A percentile compares a stretch with the other conserved stretches of the same genome.
phyloP scores from a whole-genome alignment of 2,329 filamentous ascomycete species.

The Pseudogymnoascus sp. region DNA sequence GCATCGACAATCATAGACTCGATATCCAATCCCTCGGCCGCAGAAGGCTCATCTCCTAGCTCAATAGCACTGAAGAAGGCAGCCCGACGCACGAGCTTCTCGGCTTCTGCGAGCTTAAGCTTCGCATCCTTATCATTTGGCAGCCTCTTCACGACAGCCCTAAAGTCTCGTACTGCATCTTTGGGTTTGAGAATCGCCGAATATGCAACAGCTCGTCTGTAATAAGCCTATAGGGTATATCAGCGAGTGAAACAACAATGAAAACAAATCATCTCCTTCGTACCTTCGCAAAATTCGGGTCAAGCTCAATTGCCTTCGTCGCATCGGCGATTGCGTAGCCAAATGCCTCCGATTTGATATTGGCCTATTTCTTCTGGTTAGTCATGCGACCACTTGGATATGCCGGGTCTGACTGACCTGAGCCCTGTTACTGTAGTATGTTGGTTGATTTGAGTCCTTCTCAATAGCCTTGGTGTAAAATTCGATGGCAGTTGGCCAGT shows the following conservation, averaged over 20 bases:
- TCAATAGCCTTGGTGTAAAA: conserved; percentile 84
- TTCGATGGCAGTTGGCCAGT: conserved; percentile 76
- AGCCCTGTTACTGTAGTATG: conserved; percentile 89
- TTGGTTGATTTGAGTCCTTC: conserved; percentile 71
- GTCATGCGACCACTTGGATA: conserved; percentile 37
- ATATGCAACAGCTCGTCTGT: conserved; percentile 83
- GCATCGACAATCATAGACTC: conserved; percentile 76
- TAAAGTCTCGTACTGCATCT: conserved; percentile 88
- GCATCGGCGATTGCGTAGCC: conserved; percentile 89
- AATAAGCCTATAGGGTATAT: conserved; percentile 62
- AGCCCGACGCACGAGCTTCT: conserved; percentile 85
- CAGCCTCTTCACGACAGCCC: conserved; percentile 77
- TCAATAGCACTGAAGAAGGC: conserved; percentile 95
- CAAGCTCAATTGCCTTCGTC: conserved; percentile 81
- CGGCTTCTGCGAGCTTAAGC: conserved; percentile 83
- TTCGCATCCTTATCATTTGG: conserved; percentile 85
- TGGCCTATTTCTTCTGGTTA: conserved; percentile 53
- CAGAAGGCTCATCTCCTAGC: conserved; percentile 83
- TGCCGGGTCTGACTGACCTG: conserved; percentile 53
- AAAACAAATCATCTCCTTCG: conserved; percentile 15
- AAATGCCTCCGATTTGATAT: conserved; percentile 93
- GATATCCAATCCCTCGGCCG: conserved; percentile 81
- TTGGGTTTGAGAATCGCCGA: conserved; percentile 83
- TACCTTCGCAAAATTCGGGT: conserved; percentile 84
- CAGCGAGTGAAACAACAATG: conserved; percentile 11